Conservation (phyloP, 345 rosid species). For the Toxicodendron radicans region DNA sequence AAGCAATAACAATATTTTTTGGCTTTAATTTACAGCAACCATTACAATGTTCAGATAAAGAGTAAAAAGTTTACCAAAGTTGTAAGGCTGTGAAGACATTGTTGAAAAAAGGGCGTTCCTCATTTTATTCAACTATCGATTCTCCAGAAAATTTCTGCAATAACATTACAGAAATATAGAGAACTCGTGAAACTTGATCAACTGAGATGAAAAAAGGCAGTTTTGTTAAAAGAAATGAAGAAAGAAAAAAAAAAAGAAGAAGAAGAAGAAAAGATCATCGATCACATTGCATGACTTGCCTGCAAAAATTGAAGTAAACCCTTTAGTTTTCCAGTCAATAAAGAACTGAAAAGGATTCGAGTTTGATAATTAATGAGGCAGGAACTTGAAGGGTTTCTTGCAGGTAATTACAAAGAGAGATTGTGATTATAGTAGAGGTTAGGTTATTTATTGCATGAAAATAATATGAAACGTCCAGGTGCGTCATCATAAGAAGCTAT, state of each 20-base stretch:
- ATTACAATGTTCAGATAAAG: background rate
- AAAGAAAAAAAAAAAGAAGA: background rate
- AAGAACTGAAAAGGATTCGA: background rate
- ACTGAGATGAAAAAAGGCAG: too few species aligned
- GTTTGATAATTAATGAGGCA: background rate
- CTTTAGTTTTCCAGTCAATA: background rate
- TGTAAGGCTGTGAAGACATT: conserved; percentile 32
- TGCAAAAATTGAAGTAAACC: background rate
- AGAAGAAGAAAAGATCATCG: background rate
- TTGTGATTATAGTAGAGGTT: background rate
- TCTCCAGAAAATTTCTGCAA: background rate
- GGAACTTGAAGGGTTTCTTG: conserved; percentile 4
- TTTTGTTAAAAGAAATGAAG: background rate
- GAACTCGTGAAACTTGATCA: too few species aligned
- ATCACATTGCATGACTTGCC: too few species aligned
- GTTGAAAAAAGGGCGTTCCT: conserved; percentile 40
- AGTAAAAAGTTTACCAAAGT: conserved; percentile 25
- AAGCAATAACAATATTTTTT: background rate
- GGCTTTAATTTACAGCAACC: background rate
- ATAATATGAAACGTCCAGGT: conserved; percentile 22
- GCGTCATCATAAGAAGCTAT: conserved; percentile 20
- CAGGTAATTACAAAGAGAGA: conserved; percentile 9
- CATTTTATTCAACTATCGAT: conserved; percentile 25
- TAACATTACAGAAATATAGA: background rate
- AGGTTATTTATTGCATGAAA: conserved; percentile 31